Conservation (phyloP, 441 rosid species). For the Croton setiger region DNA sequence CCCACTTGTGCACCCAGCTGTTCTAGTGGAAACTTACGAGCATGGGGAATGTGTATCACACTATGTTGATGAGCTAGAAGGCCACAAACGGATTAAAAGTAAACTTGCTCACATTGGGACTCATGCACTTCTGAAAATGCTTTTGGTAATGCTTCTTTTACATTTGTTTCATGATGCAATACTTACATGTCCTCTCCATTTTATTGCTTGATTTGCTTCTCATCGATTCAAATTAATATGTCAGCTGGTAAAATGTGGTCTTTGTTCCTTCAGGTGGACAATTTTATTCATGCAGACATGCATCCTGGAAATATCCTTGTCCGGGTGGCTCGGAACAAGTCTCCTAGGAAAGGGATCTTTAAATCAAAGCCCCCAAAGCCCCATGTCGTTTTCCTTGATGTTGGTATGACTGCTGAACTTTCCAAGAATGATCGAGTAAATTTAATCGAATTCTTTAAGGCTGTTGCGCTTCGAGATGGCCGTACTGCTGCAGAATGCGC, state of each 20-base stretch:
- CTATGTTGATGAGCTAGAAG: conserved; percentile 80
- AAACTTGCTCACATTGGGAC: conserved; percentile 98
- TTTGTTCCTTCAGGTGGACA: conserved; percentile 79
- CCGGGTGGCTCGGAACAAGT: conserved; percentile 57
- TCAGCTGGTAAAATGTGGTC: conserved; percentile 8
- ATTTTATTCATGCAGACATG: conserved; percentile 99
- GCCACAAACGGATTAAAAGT: conserved; percentile 70
- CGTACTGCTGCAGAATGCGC: conserved; percentile 86
- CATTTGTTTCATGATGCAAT: background rate
- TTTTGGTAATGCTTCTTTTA: conserved; percentile 54
- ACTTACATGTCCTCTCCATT: background rate
- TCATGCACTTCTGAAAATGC: conserved; percentile 99
- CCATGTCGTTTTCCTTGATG: conserved; percentile 96
- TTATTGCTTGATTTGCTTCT: too few relatives aligned
- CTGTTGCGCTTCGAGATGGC: conserved; percentile 94
- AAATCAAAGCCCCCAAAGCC: conserved; percentile 96
- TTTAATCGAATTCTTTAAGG: conserved; percentile 86
- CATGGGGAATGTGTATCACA: conserved; percentile 88
- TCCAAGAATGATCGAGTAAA: conserved; percentile 80
- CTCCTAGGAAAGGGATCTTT: conserved; percentile 68
- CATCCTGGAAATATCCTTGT: conserved; percentile 99
- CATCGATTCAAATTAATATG: background rate
- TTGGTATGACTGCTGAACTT: conserved; percentile 99
- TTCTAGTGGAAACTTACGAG: conserved; percentile 96
- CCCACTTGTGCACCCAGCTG: conserved; percentile 99